These are phyloP conservation scores for Kwoniella mangroviensis DNA, from an alignment of 768 basidiomycete genomes.

Conservation along the genomic window DNA sequence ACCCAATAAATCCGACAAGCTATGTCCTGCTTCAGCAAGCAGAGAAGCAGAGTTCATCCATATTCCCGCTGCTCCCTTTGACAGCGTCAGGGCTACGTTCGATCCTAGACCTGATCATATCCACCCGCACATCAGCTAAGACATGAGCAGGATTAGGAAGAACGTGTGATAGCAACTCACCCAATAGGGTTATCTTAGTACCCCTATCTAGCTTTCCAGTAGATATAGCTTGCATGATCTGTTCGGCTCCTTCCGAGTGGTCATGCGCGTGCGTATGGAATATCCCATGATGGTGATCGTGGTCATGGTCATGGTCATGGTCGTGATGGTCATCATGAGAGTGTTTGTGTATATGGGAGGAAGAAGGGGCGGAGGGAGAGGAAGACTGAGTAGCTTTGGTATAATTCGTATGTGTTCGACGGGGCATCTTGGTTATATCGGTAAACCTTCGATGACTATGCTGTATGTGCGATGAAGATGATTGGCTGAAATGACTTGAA, in stretches of 20 bases:
- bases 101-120: slow-evolving; percentile 67
- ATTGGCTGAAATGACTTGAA: neutral
- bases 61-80: slow-evolving; percentile 88
- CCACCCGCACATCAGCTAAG: neutral
- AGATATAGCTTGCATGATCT: slow-evolving; percentile 51
- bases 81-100: slow-evolving; percentile 78
- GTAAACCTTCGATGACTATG: too few relatives aligned
- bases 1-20: slow-evolving; percentile 54
- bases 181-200: slow-evolving; percentile 55
- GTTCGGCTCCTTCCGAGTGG: slow-evolving; percentile 54
- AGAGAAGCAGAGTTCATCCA: slow-evolving; percentile 84
- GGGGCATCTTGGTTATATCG: neutral
- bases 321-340: slow-evolving; percentile 21
- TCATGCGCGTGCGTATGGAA: slow-evolving; percentile 53
- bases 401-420: neutral
- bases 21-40: slow-evolving; percentile 90
- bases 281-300: slow-evolving; percentile 41
- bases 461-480: neutral
- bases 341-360: slow-evolving; percentile 7
- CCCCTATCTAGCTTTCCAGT: slow-evolving; percentile 48
- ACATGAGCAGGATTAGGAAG: neutral
- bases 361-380: neutral
- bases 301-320: slow-evolving; percentile 23
- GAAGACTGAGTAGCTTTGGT: neutral
- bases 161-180: slow-evolving; percentile 25